Base-by-base conservation (phyloP, 2,329 filamentous ascomycete species). In the Trichoderma afroharzianum region DNA sequence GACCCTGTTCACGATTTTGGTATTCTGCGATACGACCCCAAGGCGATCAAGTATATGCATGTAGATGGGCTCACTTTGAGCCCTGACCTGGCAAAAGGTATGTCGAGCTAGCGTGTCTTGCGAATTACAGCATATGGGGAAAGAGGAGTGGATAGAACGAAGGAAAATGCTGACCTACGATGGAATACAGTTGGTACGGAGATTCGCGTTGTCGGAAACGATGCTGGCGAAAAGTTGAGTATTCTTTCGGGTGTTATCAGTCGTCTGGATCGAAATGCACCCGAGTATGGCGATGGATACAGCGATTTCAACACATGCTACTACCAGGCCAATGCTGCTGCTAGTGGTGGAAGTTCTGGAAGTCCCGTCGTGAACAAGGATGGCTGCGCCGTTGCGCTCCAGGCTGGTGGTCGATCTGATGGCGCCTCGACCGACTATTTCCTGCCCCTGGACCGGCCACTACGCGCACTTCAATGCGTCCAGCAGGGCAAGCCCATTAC, bases 1-100 rank as follows among this genome's bases (percentile, higher is more conserved):
- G 96, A 99, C 79, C 97, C 96, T 18, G 95, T 99, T 32, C 96
- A 99, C 85, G 96, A 99, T 82, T 99, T 99, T 77, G 96, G 96
- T 74, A 97, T 99, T 77, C 88, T 99, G 64, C 91, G 96, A 78
- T 99, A 99, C 84, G 93, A 99, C 77, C 96, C 96, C 50, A 94
- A 94, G 79, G 92, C 92, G 9, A 97, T 99, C 85, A 97, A 97
- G 81, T 98, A 99, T 82, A 97, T 99, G 94, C 91, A 93, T 11
- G 88, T 99, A 28, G 89, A 91, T 47, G 91, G 94, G 59, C 86
- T 99, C 63, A 86, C 90, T 72, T 85, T 99, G 68, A 89, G 93
- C 73, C 96, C 96, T 1, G 94, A 97, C 76, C 89, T 94, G 70
- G 96, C 96, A 43, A 90, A 90, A 80, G 87, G 86, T 87, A 79